phyloP scores from a whole-genome alignment of 2,329 filamentous ascomycete genomes.

The Phoma herbarum region DNA sequence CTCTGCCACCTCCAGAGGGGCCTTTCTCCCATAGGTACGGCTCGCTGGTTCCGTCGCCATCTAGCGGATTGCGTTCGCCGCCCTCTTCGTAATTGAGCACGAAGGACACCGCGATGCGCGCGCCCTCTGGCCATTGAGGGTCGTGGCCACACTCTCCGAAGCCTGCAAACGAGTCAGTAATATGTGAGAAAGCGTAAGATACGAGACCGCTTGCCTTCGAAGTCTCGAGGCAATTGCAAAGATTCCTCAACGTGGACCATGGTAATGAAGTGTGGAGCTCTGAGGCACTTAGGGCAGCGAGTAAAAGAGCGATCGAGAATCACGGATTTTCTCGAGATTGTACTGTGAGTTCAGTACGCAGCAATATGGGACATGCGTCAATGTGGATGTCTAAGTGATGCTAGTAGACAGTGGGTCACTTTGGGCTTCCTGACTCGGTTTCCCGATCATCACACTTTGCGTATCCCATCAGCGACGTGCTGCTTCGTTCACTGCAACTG shows the following conservation, averaged over 20 bases:
- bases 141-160: conserved; percentile 54
- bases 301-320: neutral
- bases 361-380: neutral
- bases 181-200: neutral
- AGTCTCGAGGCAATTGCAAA: conserved; percentile 51
- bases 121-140: conserved; percentile 49
- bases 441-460: neutral
- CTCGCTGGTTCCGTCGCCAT: conserved; percentile 45
- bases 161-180: conserved; percentile 46
- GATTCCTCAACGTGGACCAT: conserved; percentile 47
- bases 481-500: neutral
- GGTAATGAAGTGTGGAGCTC: neutral
- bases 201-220: conserved; percentile 36
- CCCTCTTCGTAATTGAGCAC: conserved; percentile 52
- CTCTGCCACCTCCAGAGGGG: conserved; percentile 12
- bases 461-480: neutral
- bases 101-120: conserved; percentile 51
- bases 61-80: conserved; percentile 44
- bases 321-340: neutral
- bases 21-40: conserved; percentile 15
- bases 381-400: neutral
- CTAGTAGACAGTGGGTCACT: neutral
- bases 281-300: neutral
- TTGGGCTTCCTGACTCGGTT: neutral
- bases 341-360: neutral